Evolutionary conservation across 805 yeast species (phyloP), one percentile per base, ranked within the genome.

Genomic region (Saturnispora besseyi): DNA sequence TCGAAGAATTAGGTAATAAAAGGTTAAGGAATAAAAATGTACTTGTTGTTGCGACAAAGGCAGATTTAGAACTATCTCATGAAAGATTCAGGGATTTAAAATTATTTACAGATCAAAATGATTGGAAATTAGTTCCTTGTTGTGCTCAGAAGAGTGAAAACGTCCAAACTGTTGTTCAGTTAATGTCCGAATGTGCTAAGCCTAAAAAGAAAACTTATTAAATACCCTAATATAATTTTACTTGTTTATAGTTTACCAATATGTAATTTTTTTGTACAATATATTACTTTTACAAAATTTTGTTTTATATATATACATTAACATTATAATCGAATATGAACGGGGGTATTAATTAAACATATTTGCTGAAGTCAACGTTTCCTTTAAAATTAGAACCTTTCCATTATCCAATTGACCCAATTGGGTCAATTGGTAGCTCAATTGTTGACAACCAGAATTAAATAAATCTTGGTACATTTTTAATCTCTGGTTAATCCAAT

Each of bases 11-110:
- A 55, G 96, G 95, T 0, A 63, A 72, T 1, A 69, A 75, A 42
- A 73, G 91, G 46, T 65, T 86, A 62, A 57, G 64, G n/a, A 68
- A 66, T 33, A 89, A 89, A 59, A 75, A 72, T 40, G 75, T 84
- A 1, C 69, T 93, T 50, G 78, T 93, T 15, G 86, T 90, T 9
- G 96, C 91, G 13, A 90, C 96, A n/a, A 93, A 93, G 65, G 98
- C 96, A 1, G 99, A 93, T 63, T 59, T 87, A 21, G 77, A 75
- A 41, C 76, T 68, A 2, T 67, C 84, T 2, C 70, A 74, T 37
- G 71, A 68, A 4, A 77, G 73, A 43, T 91, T 69, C 57, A 41
- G 42, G 2, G 51, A 49, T 7, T 68, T 93, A 47, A 69, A 68
- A 42, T 61, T 63, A 0, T 77, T 66, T 57, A 77, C 78, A n/a